Base-by-base conservation (phyloP, 495 filamentous ascomycete genomes). In the Talaromyces borbonicus region DNA sequence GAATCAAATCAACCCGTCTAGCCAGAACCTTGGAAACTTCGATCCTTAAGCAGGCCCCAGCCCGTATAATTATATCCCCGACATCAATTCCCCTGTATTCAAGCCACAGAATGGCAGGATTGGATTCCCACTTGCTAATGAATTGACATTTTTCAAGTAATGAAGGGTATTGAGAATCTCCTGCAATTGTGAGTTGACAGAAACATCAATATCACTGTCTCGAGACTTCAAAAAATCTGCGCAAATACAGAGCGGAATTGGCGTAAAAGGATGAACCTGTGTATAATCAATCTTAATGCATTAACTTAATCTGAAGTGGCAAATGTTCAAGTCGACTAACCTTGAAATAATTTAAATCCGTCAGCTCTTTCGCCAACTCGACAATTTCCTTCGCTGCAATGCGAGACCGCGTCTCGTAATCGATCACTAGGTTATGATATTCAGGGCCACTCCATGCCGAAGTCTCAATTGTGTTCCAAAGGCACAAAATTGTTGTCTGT, bases 331-430 rank as follows among this genome's bases (percentile, higher is more conserved):
- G 35, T 38, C 12, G 16, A 23, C 23, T 16, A 29, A 57, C 60
- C 48, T 56, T 63, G 46, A 69, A 67, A 47, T 59, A 71, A 19
- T 61, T 64, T 6, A 74, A 56, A 16, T 71, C 57, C 9, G 62
- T 57, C 29, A 74, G 56, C 6, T 60, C 61, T 18, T 59, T 68
- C 2, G 65, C 56, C 2, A 74, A 51, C 3, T 49, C 44, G 19
- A 66, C 59, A 29, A 74, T 71, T 31, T 67, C 59, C 38, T 54
- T 46, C 12, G 69, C 65, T 1, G 71, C 69, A 11, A 46, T 44
- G 20, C 58, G 44, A 1, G 62, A 62, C 1, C 67, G 57, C 14
- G 55, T 51, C 44, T 58, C 56, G 33, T 57, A 68, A 12, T 65
- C 57, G 19, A 44, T 48, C 11, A 63, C 48, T 4, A 41, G 24